These are phyloP conservation scores for Helianthus annuus DNA, from an alignment of 129 eudicot genomes.

Conservation along the genomic window DNA sequence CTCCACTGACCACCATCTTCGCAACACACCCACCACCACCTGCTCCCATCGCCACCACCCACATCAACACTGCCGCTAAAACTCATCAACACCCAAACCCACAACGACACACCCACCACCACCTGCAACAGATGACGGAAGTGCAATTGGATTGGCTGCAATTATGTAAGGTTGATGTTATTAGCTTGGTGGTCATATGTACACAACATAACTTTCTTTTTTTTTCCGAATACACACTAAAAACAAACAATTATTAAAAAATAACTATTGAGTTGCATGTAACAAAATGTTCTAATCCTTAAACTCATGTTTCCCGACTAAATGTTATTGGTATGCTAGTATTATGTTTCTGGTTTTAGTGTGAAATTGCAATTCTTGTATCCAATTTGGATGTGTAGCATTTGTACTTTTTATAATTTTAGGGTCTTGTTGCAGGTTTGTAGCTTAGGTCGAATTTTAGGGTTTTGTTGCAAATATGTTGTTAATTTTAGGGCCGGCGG, in stretches of 20 bases:
- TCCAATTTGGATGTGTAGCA: conserved; percentile 16
- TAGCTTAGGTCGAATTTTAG: too few relatives aligned
- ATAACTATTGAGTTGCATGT: conserved; percentile 4
- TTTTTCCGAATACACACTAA: neutral
- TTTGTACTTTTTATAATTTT: neutral
- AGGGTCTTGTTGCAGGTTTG: too few relatives aligned
- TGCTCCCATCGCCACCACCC: too few relatives aligned
- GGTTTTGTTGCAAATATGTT: too few relatives aligned
- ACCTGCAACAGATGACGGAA: conserved; percentile 46
- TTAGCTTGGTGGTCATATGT: conserved; percentile 14
- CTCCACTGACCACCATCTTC: too few relatives aligned
- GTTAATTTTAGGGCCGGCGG: too few relatives aligned
- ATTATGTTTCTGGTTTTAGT: conserved; percentile 9
- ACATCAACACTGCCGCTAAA: too few relatives aligned
- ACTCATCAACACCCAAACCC: too few relatives aligned
- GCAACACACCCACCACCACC: too few relatives aligned
- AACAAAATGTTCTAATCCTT: conserved; percentile 8
- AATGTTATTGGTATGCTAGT: neutral
- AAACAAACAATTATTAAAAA: conserved; percentile 2
- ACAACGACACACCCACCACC: too few relatives aligned
- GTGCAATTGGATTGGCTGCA: conserved; percentile 73
- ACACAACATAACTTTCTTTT: conserved; percentile 18
- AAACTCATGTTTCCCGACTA: conserved; percentile 6
- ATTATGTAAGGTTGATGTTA: conserved; percentile 41
- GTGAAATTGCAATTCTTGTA: conserved; percentile 1